Base-by-base conservation (phyloP, 1,284 basidiomycete species). In the Ganoderma lingzhi region DNA sequence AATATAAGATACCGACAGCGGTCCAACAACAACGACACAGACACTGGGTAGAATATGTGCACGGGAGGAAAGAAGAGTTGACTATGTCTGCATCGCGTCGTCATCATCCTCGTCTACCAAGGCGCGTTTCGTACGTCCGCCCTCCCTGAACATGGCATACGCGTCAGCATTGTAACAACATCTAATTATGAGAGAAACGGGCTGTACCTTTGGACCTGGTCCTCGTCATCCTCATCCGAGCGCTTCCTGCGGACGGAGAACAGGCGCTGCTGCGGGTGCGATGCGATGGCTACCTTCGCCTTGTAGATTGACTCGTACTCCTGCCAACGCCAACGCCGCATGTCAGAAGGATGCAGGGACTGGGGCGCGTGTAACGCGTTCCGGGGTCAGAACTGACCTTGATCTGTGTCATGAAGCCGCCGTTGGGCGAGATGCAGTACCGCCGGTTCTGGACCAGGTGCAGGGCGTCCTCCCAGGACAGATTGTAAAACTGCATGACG, bases 241-340 rank as follows among this genome's bases (percentile, higher is more conserved):
- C 92, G 85, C 78, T 94, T 93, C 76, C 93, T 85, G 66, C 91
- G 84, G 35, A 85, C 79, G 17, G 84, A 82, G 14, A 81, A 80
- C 64, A 84, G 81, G 63, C 83, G 81, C 48, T 71, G 72, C 39
- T 76, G 74, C 37, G 90, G 90, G 74, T 88, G 90, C 10, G 83
- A 79, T 6, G 87, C 87, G 32, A 93, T 85, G 1, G 91, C 90
- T n/a, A 86, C 82, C 68, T 83, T 88, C 17, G 93, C 93, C 76
- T 88, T 90, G 79, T 94, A 95, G 75, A 97, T 96, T 5, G 94
- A 92, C 80, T 96, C 94, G 73, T 96, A 97, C 82, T 96, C 93
- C 93, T 95, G 30, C 17, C 15, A 56, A 56, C 30, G 15, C 28
- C 53, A 35, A 56, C 53, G 15, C 14, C 53, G 53, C 53, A 35